Evolutionary conservation across 176 grass and related monocot species (phyloP).

Genomic region (Triticum aestivum): IWGSC_CS_RefSeq_v2.1 NC_057803.1:580871374-580871873

Average conservation of each 20-base stretch:
- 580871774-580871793: background rate
- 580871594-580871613: background rate
- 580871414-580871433: too few species aligned
- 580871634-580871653: background rate
- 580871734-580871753: background rate
- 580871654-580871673: background rate
- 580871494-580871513: background rate
- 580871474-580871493: slow-evolving; percentile 28
- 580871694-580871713: background rate
- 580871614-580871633: background rate
- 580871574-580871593: background rate
- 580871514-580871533: background rate
- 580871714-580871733: background rate
- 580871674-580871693: background rate
- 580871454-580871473: background rate
- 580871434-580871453: background rate
- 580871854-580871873: background rate
- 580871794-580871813: background rate
- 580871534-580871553: background rate
- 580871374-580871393: too few species aligned
- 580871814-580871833: too few species aligned
- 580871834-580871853: too few species aligned
- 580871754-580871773: too few species aligned
- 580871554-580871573: background rate
- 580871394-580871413: too few species aligned